Base-by-base conservation (phyloP, 768 basidiomycete species). In the Auriscalpium vulgare region DNA sequence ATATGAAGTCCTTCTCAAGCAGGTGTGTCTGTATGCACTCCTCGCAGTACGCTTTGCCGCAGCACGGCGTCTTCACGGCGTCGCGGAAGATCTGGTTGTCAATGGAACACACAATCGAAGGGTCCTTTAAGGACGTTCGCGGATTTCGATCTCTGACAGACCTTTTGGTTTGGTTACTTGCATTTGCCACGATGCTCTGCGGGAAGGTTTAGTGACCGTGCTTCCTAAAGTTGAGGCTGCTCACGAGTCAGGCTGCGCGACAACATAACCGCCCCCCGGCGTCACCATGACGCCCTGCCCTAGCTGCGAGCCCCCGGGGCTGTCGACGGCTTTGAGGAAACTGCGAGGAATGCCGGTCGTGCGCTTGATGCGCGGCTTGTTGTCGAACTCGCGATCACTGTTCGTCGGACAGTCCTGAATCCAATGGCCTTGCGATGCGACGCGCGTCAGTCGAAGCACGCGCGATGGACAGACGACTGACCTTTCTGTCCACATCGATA, bases 351-450 rank as follows among this genome's bases (percentile, higher is more conserved):
- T 99, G 71, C 97, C 97, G 10, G 97, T 99, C 4, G 97, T 98
- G 51, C 97, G 81, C 68, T 97, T 97, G 69, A 99, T 95, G 29
- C 95, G 87, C 48, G 95, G 95, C 56, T 88, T 78, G 65, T 98
- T 88, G 70, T 95, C 92, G 61, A 87, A 97, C 50, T 95, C 92
- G 51, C 92, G 87, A 67, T 99, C 92, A 63, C 88, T 94, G 68
- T 97, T 97, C 7, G 94, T 97, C 1, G 97, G 97, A 68, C 97
- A 99, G 60, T 97, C 91, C 68, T 99, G 95, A 61, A 99, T 99
- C 97, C 97, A 99, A 67, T 99, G 97, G 43, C 97, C 95, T 97
- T 68, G 17, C 38, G 37, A 56, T 58, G 45, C 37, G 63, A 38
- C 45, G 36, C 11, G 45, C 29, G 51, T 59, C 34, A 37, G 38